Evolutionary conservation across 1,284 basidiomycete species (phyloP), one percentile per base, ranked within the genome.

Genomic region (Meira miltonrushii): DNA sequence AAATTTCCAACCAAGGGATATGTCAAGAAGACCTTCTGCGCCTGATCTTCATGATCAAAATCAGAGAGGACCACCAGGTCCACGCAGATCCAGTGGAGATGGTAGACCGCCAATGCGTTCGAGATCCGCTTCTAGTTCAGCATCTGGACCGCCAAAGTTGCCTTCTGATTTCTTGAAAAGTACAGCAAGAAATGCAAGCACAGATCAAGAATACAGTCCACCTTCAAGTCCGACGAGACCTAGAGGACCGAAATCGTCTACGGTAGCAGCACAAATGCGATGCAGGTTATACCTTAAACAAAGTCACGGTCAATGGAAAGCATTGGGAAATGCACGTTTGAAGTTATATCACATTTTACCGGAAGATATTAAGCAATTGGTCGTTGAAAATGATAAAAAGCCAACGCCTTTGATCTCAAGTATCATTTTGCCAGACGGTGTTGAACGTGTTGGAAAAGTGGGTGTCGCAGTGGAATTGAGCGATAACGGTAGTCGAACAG

Each of bases 271-370:
- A n/a, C 86, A 91, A 74, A 96, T 95, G 90, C 93, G 94, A 78
- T 97, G 94, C 85, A 97, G 98, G 80, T 87, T 97, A 38, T 98
- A 97, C 82, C 81, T 95, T 57, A 89, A 98, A 78, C 92, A 95
- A 74, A 86, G 89, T 41, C 93, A 97, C 77, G 87, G 88, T 23
- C 91, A 96, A 78, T 99, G 95, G 95, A 98, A 96, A 81, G 87
- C 89, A 1, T 82, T 98, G 41, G 95, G 95, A 1, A 82, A 87
- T 11, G 92, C 90, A 6, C 87, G 87, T 71, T 83, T 98, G 63
- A 92, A 90, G 77, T 82, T 97, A 51, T 98, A 92, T 78, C 80
- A 81, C 51, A 84, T 85, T 57, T 82, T 84, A 61, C 90, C 90
- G 25, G 89, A 87, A 37, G 89, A 92, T 69, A 82, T 91, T 71